A percentile compares a stretch with the other conserved stretches of the same genome.
Conservation (phyloP, 2,329 filamentous ascomycete species). For the Xylariaceae sp. region DNA sequence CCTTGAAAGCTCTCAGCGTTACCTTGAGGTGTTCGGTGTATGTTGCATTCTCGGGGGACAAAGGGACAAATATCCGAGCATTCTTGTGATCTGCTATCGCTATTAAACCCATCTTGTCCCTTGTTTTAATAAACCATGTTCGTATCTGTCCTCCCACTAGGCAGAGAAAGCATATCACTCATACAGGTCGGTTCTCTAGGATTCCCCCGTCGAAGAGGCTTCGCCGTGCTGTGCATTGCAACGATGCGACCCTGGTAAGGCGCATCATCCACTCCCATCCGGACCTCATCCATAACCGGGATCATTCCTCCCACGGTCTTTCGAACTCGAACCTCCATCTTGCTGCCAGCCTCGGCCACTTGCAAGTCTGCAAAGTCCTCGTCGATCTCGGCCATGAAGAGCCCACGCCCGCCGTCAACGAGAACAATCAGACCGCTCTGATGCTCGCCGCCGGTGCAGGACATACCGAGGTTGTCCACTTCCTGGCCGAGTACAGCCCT, state of each 20-base stretch:
- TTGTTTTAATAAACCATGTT: too few species aligned
- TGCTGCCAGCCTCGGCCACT: conserved; percentile 66
- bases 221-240: conserved; percentile 73
- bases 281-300: conserved; percentile 69
- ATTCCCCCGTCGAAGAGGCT: conserved; percentile 73
- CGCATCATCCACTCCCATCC: conserved; percentile 74
- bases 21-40: too few species aligned
- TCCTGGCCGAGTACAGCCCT: conserved; percentile 61
- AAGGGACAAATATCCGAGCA: too few species aligned
- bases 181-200: too few species aligned
- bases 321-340: conserved; percentile 83
- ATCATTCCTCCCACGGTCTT: conserved; percentile 59
- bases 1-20: too few species aligned
- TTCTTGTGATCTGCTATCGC: too few species aligned
- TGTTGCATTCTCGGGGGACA: too few species aligned
- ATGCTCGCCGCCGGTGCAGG: conserved; percentile 69
- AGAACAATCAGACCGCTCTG: conserved; percentile 72
- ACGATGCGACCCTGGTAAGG: conserved; percentile 64
- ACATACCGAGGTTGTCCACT: conserved; percentile 67
- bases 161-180: too few species aligned
- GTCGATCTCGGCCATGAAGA: conserved; percentile 70
- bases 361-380: conserved; percentile 63
- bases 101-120: too few species aligned
- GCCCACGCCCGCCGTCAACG: conserved; percentile 70
- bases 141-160: too few species aligned